phyloP scores from a whole-genome alignment of 169 alveolate species.

The Miamiensis avidus region DNA sequence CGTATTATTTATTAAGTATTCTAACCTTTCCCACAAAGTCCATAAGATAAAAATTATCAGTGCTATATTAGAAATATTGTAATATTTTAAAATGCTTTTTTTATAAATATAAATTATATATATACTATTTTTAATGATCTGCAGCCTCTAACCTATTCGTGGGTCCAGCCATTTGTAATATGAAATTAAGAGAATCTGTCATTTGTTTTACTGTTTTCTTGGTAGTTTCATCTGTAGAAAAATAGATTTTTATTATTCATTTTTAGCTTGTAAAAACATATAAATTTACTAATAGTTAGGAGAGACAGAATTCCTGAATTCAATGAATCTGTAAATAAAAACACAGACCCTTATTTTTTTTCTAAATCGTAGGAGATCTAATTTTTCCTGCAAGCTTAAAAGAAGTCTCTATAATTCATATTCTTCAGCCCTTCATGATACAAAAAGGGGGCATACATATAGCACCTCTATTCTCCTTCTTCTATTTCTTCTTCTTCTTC shows the following conservation, averaged over 20 bases:
- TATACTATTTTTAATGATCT: conserved; percentile 5
- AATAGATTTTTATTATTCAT: not conserved
- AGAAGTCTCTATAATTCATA: conserved; percentile 64
- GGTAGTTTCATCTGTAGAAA: conserved; percentile 1
- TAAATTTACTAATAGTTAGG: conserved; percentile 50
- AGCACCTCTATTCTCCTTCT: conserved; percentile 52
- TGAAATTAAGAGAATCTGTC: conserved; percentile 19
- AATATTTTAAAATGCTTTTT: not conserved
- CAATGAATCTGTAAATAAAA: conserved; percentile 60
- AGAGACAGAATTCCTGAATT: conserved; percentile 61
- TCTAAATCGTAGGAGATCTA: conserved; percentile 74
- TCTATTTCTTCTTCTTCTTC: not conserved
- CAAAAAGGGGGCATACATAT: conserved; percentile 58
- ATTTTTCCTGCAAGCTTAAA: conserved; percentile 69
- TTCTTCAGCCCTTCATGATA: conserved; percentile 67
- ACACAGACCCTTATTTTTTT: conserved; percentile 57
- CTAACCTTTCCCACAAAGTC: conserved; percentile 12
- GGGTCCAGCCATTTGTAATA: conserved; percentile 5
- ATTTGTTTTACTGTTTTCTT: conserved; percentile 8
- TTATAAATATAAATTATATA: not conserved
- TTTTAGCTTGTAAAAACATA: not conserved
- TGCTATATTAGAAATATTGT: not conserved
- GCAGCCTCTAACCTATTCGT: not conserved
- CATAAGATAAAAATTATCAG: conserved; percentile 10
- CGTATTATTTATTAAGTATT: conserved; percentile 8